A percentile compares a stretch with the other conserved stretches of the same genome.
These are phyloP conservation scores for Candida berthetii DNA, from an alignment of 805 yeast species.

Conservation along the genomic window DNA sequence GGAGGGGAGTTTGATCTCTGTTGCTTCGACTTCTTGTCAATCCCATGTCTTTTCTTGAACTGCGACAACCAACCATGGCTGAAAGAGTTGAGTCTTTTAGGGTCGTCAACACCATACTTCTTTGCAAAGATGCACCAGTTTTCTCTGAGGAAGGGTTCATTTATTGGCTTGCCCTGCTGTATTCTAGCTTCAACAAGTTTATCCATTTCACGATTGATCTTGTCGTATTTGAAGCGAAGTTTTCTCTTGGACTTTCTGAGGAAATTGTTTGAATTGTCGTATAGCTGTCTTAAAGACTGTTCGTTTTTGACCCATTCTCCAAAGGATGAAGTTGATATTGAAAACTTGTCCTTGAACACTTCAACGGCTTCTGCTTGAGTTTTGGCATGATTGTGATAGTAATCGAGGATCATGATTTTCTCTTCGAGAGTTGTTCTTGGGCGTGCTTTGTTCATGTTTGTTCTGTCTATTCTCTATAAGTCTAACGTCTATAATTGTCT, in stretches of 20 bases:
- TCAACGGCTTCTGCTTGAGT: conserved; percentile 58
- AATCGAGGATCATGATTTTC: conserved; percentile 48
- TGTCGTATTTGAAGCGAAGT: conserved; percentile 47
- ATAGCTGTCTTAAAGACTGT: conserved; percentile 39
- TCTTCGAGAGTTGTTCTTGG: conserved; percentile 57
- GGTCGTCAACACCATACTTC: conserved; percentile 52
- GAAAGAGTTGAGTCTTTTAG: conserved; percentile 46
- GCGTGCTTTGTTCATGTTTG: too few species aligned
- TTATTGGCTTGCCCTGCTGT: conserved; percentile 38
- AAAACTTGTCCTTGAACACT: conserved; percentile 38
- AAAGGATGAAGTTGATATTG: conserved; percentile 54
- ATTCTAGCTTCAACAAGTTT: conserved; percentile 38
- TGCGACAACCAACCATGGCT: conserved; percentile 62
- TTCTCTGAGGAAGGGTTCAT: conserved; percentile 48
- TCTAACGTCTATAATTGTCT: too few species aligned
- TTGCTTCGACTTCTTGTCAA: conserved; percentile 25
- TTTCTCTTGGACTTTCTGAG: conserved; percentile 32
- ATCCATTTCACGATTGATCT: conserved; percentile 57
- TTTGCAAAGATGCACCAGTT: conserved; percentile 53
- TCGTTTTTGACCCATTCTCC: conserved; percentile 59
- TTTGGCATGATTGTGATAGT: conserved; percentile 37
- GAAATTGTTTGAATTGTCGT: conserved; percentile 25
- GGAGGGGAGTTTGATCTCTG: not conserved
- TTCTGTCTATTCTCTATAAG: too few species aligned
- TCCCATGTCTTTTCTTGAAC: conserved; percentile 53